Evolutionary conservation across 1,139 yeast genomes (phyloP).

Genomic region (Yamadazyma jaroonii): DNA sequence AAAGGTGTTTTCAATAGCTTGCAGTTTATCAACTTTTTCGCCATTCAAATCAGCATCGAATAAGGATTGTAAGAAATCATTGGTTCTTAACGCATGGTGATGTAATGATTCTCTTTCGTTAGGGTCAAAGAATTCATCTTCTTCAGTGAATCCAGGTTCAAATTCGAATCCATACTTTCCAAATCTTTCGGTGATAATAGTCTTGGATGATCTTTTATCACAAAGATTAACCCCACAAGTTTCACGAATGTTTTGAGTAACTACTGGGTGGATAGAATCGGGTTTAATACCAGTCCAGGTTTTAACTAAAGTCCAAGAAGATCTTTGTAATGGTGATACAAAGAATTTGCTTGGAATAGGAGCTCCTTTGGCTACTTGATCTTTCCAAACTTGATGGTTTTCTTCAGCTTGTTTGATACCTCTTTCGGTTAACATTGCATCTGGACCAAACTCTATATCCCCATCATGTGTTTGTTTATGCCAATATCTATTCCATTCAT

Average conservation of each 20-base stretch:
- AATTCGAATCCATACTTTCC: conserved; percentile 25
- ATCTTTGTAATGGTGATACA: conserved; percentile 67
- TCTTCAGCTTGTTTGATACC: conserved; percentile 51
- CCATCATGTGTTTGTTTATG: conserved; percentile 53
- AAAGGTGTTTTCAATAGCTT: conserved; percentile 25
- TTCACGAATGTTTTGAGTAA: conserved; percentile 68
- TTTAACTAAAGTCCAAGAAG: conserved; percentile 53
- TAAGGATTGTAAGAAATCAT: conserved; percentile 44
- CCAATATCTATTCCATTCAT: conserved; percentile 62
- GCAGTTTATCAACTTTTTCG: conserved; percentile 19
- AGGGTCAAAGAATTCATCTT: conserved; percentile 42
- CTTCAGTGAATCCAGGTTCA: conserved; percentile 45
- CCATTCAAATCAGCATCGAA: conserved; percentile 33
- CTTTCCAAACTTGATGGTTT: conserved; percentile 44
- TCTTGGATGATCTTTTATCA: conserved; percentile 50
- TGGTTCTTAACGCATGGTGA: conserved; percentile 48
- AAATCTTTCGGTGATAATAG: conserved; percentile 14
- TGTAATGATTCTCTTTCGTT: conserved; percentile 39
- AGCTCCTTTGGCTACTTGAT: conserved; percentile 47
- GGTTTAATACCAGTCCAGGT: conserved; percentile 50
- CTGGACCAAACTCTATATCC: conserved; percentile 61
- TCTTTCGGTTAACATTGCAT: conserved; percentile 58
- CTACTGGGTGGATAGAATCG: conserved; percentile 23
- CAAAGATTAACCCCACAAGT: conserved; percentile 67
- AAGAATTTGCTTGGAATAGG: conserved; percentile 57